Evolutionary conservation across 2,329 filamentous ascomycete genomes (phyloP).

Genomic region (Pseudocercospora cruenta): DNA sequence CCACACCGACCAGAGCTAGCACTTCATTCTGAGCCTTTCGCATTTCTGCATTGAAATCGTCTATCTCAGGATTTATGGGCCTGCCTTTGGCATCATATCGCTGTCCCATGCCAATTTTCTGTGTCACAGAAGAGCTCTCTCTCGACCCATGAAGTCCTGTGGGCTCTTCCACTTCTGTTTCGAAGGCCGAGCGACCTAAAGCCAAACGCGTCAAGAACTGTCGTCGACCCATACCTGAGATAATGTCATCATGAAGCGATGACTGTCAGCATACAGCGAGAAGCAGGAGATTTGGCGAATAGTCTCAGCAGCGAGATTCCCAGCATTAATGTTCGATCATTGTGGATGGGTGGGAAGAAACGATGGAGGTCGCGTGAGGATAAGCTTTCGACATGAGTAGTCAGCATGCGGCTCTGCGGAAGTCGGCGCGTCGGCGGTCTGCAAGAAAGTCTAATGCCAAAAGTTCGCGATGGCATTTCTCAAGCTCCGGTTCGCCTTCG

Average conservation of each 20-base stretch:
- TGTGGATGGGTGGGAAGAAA: not conserved
- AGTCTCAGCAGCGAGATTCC: not conserved
- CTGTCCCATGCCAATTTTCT: constrained; percentile 37
- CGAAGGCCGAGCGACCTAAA: constrained; percentile 46
- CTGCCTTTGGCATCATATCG: constrained; percentile 51
- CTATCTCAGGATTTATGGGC: constrained; percentile 47
- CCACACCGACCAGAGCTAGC: constrained; percentile 51
- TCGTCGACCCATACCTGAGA: constrained; percentile 35
- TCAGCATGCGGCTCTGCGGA: not conserved
- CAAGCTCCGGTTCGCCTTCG: not conserved
- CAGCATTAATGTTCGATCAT: not conserved
- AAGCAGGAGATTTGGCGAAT: not conserved
- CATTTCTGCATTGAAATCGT: constrained; percentile 44
- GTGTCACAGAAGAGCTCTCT: not conserved
- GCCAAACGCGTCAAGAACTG: constrained; percentile 39
- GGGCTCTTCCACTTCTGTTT: constrained; percentile 43
- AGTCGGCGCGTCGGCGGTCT: not conserved
- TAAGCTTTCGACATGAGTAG: not conserved
- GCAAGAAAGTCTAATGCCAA: constrained; percentile 4
- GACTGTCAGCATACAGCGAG: not conserved
- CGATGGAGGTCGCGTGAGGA: not conserved
- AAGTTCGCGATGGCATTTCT: not conserved
- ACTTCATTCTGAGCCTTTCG: constrained; percentile 54
- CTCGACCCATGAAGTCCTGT: not conserved
- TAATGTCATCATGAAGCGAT: not conserved